Conservation (phyloP, 2,329 filamentous ascomycete species). For the Colletotrichum cordylinicola region DNA sequence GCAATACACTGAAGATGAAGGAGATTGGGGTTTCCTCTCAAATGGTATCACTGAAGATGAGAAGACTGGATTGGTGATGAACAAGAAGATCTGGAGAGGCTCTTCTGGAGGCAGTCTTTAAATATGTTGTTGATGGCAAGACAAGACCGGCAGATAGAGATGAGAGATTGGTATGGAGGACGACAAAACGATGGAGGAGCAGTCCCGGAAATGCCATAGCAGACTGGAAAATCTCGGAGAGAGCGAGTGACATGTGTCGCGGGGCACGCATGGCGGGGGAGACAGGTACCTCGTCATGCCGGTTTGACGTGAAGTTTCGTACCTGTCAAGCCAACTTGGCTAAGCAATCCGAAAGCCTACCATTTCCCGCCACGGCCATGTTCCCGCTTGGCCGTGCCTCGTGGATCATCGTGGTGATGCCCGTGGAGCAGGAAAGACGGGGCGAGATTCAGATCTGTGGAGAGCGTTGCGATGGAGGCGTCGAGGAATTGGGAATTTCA, state of each 20-base stretch:
- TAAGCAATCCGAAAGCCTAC: constrained; percentile 9
- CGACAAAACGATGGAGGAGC: not conserved
- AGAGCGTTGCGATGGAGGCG: constrained; percentile 9
- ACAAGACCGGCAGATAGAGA: not conserved
- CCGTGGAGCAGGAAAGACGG: constrained; percentile 18
- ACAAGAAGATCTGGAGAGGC: not conserved
- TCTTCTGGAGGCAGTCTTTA: constrained; percentile 6
- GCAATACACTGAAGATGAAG: not conserved
- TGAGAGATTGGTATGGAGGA: not conserved
- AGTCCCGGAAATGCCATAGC: not conserved
- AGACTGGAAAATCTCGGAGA: constrained; percentile 1
- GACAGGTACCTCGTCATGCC: constrained; percentile 1
- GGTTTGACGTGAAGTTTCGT: not conserved
- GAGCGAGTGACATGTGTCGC: constrained; percentile 1
- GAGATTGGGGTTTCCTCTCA: not conserved
- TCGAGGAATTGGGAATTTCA: constrained; percentile 9
- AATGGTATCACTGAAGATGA: not conserved
- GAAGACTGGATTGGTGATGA: not conserved
- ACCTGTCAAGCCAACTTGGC: constrained; percentile 4
- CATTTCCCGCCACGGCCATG: not conserved
- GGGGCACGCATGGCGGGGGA: not conserved
- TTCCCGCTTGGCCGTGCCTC: not conserved
- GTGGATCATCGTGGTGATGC: constrained; percentile 5
- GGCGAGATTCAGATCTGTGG: constrained; percentile 20
- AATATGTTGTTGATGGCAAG: constrained; percentile 19